A percentile compares a stretch with the other conserved stretches of the same genome.
phyloP scores from a whole-genome alignment of 306 rosid genomes.

The Morella rubra region DNA sequence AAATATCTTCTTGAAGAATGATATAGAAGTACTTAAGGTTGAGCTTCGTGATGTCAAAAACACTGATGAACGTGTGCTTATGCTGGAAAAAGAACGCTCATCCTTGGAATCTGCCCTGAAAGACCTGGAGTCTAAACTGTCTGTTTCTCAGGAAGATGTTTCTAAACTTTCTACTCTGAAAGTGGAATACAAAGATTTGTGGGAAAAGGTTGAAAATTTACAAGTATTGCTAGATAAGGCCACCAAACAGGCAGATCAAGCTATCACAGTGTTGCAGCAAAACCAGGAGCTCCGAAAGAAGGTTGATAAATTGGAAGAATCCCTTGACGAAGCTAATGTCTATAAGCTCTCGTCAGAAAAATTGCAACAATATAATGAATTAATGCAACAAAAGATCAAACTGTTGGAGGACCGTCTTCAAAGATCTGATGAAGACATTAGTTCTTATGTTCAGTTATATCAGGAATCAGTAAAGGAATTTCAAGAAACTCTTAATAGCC shows the following conservation, averaged over 20 bases:
- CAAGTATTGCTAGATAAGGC: constrained; percentile 69
- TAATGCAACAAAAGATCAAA: constrained; percentile 75
- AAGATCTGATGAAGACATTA: constrained; percentile 79
- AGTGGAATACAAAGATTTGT: constrained; percentile 61
- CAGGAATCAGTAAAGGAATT: constrained; percentile 83
- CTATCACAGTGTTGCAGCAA: constrained; percentile 62
- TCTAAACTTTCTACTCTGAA: constrained; percentile 57
- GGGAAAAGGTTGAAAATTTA: constrained; percentile 66
- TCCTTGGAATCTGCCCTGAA: constrained; percentile 62
- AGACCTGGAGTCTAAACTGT: constrained; percentile 68
- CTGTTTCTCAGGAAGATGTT: constrained; percentile 64
- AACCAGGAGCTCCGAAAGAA: constrained; percentile 77
- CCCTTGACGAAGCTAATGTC: constrained; percentile 64
- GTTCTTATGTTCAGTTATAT: constrained; percentile 75
- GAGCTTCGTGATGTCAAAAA: constrained; percentile 51
- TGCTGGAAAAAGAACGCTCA: constrained; percentile 69
- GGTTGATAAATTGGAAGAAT: constrained; percentile 78
- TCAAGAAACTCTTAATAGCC: constrained; percentile 62
- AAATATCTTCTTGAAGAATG: constrained; percentile 60
- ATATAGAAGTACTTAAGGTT: constrained; percentile 51
- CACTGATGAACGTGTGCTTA: constrained; percentile 57
- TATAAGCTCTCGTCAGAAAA: constrained; percentile 74
- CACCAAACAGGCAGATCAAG: constrained; percentile 74
- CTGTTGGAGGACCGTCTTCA: constrained; percentile 76
- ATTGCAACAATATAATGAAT: constrained; percentile 57